Percentiles rank a stretch among this genome's conserved stretches.
Evolutionary conservation across 305 asterid genomes (phyloP).

Genomic region (Fraxinus sp.): DNA sequence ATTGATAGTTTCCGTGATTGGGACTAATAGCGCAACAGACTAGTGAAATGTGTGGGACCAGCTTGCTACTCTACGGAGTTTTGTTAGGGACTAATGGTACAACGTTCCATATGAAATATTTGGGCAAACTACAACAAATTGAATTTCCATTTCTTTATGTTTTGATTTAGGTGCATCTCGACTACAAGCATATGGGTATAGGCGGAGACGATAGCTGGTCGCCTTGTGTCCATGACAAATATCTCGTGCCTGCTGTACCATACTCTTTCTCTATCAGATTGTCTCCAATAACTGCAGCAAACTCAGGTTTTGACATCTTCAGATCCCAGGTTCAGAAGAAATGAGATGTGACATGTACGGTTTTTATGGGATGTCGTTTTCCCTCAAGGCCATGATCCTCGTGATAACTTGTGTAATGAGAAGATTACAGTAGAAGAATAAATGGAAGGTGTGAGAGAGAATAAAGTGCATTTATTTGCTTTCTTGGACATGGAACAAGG

Average conservation of each 20-base stretch:
- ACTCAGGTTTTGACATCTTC: conserved; percentile 54
- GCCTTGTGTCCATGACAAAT: conserved; percentile 74
- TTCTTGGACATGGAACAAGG: neutral
- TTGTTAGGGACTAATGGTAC: conserved; percentile 2
- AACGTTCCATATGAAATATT: neutral
- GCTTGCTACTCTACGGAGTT: neutral
- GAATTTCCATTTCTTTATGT: conserved; percentile 9
- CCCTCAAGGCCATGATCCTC: neutral
- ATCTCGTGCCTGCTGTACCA: conserved; percentile 68
- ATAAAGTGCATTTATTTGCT: neutral
- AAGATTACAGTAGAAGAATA: neutral
- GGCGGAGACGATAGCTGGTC: conserved; percentile 99
- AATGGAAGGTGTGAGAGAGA: neutral
- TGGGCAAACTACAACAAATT: neutral
- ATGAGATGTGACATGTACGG: neutral
- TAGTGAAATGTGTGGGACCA: neutral
- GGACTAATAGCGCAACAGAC: neutral
- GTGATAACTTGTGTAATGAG: conserved; percentile 4
- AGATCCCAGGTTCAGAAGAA: conserved; percentile 42
- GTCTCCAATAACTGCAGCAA: conserved; percentile 50
- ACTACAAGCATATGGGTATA: conserved; percentile 91
- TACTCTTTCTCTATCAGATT: conserved; percentile 73
- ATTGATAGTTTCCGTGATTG: neutral
- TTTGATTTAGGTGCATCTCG: conserved; percentile 80
- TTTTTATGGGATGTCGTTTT: neutral